Percentiles rank a stretch among this genome's conserved stretches.
Conservation (phyloP, 2,329 filamentous ascomycete species). For the Ophiostoma sp. region DNA sequence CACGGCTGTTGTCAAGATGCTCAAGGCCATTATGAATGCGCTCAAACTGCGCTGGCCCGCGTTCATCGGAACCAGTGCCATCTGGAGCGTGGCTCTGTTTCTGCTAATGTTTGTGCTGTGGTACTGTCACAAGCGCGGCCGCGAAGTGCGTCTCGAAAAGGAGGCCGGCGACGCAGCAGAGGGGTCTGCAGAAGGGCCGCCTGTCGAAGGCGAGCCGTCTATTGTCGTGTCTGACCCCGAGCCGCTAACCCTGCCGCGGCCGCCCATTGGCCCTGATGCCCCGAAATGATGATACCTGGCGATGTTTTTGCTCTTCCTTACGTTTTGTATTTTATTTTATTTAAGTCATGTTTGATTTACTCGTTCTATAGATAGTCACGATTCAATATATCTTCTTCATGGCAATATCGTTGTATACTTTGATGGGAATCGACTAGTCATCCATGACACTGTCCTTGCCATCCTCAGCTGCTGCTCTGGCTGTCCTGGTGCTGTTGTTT, state of each 20-base stretch:
- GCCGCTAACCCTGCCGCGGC: conserved; percentile 14
- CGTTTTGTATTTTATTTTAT: neutral
- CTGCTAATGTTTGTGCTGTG: conserved; percentile 89
- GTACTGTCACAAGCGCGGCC: conserved; percentile 96
- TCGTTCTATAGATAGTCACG: neutral
- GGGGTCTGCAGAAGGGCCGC: neutral
- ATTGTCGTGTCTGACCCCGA: conserved; percentile 17
- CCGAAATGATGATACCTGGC: conserved; percentile 11
- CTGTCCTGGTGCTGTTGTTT: conserved; percentile 7
- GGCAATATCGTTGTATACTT: neutral
- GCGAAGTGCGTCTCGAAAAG: conserved; percentile 66
- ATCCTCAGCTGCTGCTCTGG: conserved; percentile 6
- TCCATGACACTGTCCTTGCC: conserved; percentile 14
- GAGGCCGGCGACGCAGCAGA: conserved; percentile 33
- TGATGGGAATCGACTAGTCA: neutral
- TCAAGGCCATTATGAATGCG: conserved; percentile 86
- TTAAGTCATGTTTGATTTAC: too few species aligned
- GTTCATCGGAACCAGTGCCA: conserved; percentile 82
- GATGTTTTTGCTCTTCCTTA: too few species aligned
- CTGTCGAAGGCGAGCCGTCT: conserved; percentile 2
- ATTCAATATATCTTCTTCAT: neutral
- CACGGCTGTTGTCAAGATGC: conserved; percentile 74
- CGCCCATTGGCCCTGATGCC: conserved; percentile 22
- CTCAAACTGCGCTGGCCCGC: conserved; percentile 84
- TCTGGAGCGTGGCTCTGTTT: conserved; percentile 85